A percentile compares a stretch with the other conserved stretches of the same genome.
These are phyloP conservation scores for Emmonsiellopsis sp. DNA, from an alignment of 2,329 filamentous ascomycete genomes.

Conservation along the genomic window DNA sequence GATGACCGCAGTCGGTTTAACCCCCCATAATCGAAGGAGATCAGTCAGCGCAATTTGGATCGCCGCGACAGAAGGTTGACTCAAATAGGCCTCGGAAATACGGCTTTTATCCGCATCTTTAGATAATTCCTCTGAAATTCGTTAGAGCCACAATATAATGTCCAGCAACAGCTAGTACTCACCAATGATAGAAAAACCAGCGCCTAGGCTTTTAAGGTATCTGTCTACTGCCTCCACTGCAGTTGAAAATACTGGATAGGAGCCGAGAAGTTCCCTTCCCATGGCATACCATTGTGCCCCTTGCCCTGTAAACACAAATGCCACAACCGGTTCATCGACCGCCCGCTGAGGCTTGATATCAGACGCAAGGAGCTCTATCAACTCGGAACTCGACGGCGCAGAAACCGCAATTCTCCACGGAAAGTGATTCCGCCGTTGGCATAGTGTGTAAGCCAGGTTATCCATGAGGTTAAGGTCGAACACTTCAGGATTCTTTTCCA, in stretches of 20 bases:
- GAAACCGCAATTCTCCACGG: conserved; percentile 16
- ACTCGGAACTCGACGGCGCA: conserved; percentile 3
- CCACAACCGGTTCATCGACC: conserved; percentile 11
- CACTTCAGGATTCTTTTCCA: neutral
- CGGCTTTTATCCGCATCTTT: neutral
- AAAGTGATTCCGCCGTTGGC: conserved; percentile 14
- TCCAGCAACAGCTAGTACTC: conserved; percentile 4
- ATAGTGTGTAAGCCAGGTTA: conserved; percentile 14
- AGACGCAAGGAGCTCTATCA: neutral
- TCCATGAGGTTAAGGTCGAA: neutral
- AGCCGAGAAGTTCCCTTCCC: conserved; percentile 22
- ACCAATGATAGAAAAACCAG: conserved; percentile 18
- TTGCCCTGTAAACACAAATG: conserved; percentile 32
- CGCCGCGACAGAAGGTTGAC: conserved; percentile 23
- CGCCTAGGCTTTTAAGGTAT: conserved; percentile 18
- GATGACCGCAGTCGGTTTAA: conserved; percentile 18
- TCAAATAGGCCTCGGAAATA: conserved; percentile 15
- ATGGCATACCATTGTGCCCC: conserved; percentile 29
- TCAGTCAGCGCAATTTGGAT: conserved; percentile 24
- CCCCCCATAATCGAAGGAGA: conserved; percentile 19
- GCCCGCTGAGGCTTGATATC: neutral
- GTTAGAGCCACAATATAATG: conserved; percentile 10
- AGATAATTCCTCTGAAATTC: conserved; percentile 11
- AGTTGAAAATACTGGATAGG: conserved; percentile 15
- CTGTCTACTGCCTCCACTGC: conserved; percentile 17